Evolutionary conservation across 2,329 filamentous ascomycete genomes (phyloP), one percentile per base, ranked within the genome.

Genomic region (Diaporthe sp.): DNA sequence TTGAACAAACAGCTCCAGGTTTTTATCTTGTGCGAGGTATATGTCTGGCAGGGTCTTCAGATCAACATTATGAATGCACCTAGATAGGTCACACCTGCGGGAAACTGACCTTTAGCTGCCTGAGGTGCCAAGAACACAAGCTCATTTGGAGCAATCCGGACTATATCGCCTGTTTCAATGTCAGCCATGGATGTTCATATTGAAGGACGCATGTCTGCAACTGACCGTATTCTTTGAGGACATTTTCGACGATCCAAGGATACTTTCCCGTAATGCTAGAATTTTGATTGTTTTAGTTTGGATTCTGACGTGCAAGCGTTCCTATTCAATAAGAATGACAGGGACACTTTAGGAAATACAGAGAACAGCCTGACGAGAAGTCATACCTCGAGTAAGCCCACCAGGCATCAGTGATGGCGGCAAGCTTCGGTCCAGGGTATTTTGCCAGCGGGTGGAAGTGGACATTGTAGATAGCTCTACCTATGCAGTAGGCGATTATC

Each of bases 1-100:
- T 54, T 76, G 68, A 47, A 73, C 68, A 28, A 76, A 78, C 1
- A 15, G 17, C 54, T 77, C 77, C 1, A 77, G 38, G 22, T 66
- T 72, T 10, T 67, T 76, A 10, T 71, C 42, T 3, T 76, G 73
- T 0, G 74, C 22, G 4, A 60, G 47, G 61, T 77, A 75, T 28
- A 75, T 77, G 30, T 77, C 74, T 74, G 38, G 13, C 13, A 8
- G n/a, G 8, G 17, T 30, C 3, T 7, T 30, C 19, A 1, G 5
- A 19, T 55, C 7, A 30, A 4, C 3, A 35, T 6, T 7, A 30
- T 52, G 5, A 10, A 5, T 4, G 17, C 19, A 19, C 9, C 8
- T 19, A 22, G 30, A 3, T 25, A 40, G 3, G 13, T 12, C 10
- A 2, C 3, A 3, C 7, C 4, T 17, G n/a, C 22, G 33, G 4